phyloP scores from a whole-genome alignment of 2,329 filamentous ascomycete species.

The Cladorrhinum sp. region DNA sequence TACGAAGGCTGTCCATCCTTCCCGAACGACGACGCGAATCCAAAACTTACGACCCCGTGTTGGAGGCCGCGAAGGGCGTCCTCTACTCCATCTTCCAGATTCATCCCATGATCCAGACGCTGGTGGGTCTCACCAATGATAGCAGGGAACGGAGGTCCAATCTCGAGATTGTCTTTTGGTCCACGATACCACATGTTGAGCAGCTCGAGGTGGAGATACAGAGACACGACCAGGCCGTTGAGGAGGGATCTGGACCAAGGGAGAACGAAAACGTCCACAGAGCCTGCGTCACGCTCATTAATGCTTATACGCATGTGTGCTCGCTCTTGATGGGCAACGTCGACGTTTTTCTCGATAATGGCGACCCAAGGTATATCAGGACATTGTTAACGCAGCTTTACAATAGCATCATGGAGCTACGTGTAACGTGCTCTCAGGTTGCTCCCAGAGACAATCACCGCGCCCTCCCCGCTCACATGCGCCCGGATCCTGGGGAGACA shows the following conservation, averaged over 20 bases:
- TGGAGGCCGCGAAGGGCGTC: slow-evolving; percentile 65
- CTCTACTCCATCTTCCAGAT: slow-evolving; percentile 67
- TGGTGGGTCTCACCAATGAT: slow-evolving; percentile 60
- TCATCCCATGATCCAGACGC: slow-evolving; percentile 64
- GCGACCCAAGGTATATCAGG: slow-evolving; percentile 64
- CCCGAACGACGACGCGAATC: slow-evolving; percentile 63
- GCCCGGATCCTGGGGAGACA: slow-evolving; percentile 42
- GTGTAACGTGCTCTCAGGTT: slow-evolving; percentile 47
- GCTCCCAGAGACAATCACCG: slow-evolving; percentile 32
- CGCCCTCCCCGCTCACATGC: slow-evolving; percentile 22
- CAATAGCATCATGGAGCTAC: slow-evolving; percentile 66
- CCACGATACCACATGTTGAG: slow-evolving; percentile 64
- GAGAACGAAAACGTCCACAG: slow-evolving; percentile 64
- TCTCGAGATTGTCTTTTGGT: slow-evolving; percentile 65
- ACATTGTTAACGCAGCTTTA: slow-evolving; percentile 62
- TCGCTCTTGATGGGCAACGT: slow-evolving; percentile 59
- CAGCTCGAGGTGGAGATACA: slow-evolving; percentile 64
- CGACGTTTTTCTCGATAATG: slow-evolving; percentile 62
- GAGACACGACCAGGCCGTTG: slow-evolving; percentile 53
- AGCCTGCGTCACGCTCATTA: slow-evolving; percentile 61
- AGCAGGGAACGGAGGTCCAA: slow-evolving; percentile 60
- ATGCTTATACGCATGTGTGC: slow-evolving; percentile 64
- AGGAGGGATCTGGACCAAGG: slow-evolving; percentile 46
- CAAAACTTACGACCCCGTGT: slow-evolving; percentile 56
- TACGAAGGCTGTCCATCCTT: slow-evolving; percentile 60